Percentiles rank a stretch among this genome's conserved stretches.
Conservation (phyloP, 441 rosid genomes). For the Populus tomentosa region DNA sequence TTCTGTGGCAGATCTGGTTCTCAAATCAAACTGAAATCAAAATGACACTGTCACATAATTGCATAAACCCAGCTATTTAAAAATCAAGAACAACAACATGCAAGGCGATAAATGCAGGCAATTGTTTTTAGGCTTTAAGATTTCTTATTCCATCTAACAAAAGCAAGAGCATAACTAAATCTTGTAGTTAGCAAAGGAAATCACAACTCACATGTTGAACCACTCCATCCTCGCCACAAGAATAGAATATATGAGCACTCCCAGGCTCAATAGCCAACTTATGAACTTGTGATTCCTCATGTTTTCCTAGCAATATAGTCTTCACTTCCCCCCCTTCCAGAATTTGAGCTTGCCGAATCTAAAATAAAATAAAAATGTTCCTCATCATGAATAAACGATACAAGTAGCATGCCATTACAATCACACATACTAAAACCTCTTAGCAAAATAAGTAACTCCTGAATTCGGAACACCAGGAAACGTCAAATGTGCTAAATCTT, state of each 20-base stretch:
- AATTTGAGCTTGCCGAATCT: slow-evolving; percentile 76
- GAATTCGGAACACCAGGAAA: not conserved
- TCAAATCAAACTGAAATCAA: slow-evolving; percentile 75
- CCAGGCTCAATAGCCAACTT: slow-evolving; percentile 89
- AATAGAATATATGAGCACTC: slow-evolving; percentile 74
- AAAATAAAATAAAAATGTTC: not conserved
- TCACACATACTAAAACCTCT: not conserved
- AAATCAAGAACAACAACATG: not conserved
- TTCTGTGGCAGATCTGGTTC: slow-evolving; percentile 57
- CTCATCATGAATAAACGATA: not conserved
- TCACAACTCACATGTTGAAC: slow-evolving; percentile 71
- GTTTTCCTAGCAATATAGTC: slow-evolving; percentile 53
- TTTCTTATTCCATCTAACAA: not conserved
- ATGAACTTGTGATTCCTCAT: slow-evolving; percentile 58
- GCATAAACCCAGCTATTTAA: not conserved
- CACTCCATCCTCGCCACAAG: slow-evolving; percentile 90
- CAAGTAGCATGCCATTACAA: not conserved
- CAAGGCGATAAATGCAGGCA: not conserved
- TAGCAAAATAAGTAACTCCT: not conserved
- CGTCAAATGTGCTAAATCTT: not conserved
- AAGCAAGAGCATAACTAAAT: not conserved
- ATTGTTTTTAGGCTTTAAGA: too few relatives aligned
- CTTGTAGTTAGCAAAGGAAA: not conserved
- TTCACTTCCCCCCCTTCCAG: slow-evolving; percentile 57
- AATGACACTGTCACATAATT: slow-evolving; percentile 11